Evolutionary conservation across 768 basidiomycete genomes (phyloP).

Genomic region (Panaeolus papilionaceus): DNA sequence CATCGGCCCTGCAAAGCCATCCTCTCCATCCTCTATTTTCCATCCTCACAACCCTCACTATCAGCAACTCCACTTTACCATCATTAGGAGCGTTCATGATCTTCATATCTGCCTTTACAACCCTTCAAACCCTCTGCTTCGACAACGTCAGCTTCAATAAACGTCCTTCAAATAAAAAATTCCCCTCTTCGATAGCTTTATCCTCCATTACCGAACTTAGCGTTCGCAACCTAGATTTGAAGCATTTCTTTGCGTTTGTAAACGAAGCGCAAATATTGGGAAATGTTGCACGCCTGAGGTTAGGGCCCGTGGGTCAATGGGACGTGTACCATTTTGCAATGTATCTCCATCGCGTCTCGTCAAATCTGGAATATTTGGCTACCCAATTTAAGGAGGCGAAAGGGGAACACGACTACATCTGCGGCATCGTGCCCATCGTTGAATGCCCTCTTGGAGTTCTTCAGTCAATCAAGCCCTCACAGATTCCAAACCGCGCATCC

Average conservation of each 20-base stretch:
- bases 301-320: not conserved
- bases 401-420: not conserved
- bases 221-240: not conserved
- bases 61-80: not conserved
- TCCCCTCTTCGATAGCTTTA: not conserved
- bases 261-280: not conserved
- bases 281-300: not conserved
- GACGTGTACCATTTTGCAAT: not conserved
- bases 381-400: not conserved
- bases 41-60: not conserved
- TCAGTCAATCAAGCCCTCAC: not conserved
- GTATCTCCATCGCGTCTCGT: not conserved
- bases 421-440: not conserved
- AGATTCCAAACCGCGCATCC: not conserved
- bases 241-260: not conserved
- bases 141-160: not conserved
- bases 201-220: not conserved
- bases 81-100: not conserved
- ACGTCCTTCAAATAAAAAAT: not conserved
- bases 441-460: not conserved
- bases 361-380: not conserved
- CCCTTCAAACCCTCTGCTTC: not conserved
- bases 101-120: not conserved
- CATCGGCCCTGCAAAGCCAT: not conserved
- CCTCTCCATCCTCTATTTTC: not conserved